Percentiles rank a stretch among this genome's conserved stretches.
Evolutionary conservation across 306 rosid genomes (phyloP).

Genomic region (Styphnolobium japonicum): DNA sequence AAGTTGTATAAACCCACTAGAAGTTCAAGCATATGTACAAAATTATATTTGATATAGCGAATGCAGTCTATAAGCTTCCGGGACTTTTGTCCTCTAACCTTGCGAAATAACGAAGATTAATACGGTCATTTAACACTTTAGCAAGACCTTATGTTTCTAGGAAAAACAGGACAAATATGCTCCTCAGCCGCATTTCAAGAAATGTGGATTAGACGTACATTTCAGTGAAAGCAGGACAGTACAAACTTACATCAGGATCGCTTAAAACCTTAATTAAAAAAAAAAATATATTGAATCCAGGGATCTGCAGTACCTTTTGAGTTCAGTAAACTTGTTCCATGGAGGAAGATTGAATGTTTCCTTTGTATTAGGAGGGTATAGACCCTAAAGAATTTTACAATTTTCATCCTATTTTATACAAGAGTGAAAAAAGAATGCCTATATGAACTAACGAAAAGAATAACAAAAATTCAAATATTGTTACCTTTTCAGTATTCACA

Average conservation of each 20-base stretch:
- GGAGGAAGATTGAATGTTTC: constrained; percentile 17
- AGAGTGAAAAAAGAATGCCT: constrained; percentile 42
- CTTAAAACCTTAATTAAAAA: background rate
- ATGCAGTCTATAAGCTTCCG: no score
- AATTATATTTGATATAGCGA: no score
- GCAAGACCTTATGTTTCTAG: background rate
- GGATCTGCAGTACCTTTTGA: constrained; percentile 15
- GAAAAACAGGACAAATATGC: background rate
- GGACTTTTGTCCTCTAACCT: background rate
- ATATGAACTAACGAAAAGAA: constrained; percentile 40
- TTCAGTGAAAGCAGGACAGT: background rate
- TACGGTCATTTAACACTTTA: background rate
- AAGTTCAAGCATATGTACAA: no score
- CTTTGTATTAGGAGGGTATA: constrained; percentile 36
- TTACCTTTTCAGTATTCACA: constrained; percentile 59
- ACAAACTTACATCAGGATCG: background rate
- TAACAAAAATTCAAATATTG: constrained; percentile 41
- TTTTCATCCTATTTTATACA: constrained; percentile 37
- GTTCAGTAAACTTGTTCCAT: constrained; percentile 1
- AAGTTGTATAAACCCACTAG: no score
- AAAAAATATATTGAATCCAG: background rate
- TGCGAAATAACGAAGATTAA: background rate
- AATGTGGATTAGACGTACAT: background rate
- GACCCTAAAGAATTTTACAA: constrained; percentile 45
- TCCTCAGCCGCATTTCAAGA: background rate